Evolutionary conservation across 306 rosid genomes (phyloP).

Genomic region (Myrica gale): DNA sequence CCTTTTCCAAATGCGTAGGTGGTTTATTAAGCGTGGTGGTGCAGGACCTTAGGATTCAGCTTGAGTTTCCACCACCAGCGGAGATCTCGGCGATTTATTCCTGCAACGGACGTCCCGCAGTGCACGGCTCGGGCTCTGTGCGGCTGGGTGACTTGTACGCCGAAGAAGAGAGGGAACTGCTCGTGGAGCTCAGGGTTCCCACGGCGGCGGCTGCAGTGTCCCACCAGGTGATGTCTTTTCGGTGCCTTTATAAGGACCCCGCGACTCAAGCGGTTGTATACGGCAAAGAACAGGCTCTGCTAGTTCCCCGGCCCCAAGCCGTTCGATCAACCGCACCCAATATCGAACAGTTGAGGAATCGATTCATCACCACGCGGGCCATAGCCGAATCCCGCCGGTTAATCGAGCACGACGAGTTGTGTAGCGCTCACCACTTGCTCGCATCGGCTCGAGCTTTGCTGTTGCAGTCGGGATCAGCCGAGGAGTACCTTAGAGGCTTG

Average conservation of each 20-base stretch:
- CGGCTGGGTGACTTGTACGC: conserved; percentile 83
- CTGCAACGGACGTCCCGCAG: conserved; percentile 51
- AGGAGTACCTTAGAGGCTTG: conserved; percentile 47
- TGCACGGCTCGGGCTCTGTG: conserved; percentile 49
- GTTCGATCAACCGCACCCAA: conserved; percentile 31
- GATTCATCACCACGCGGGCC: conserved; percentile 64
- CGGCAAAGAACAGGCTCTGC: conserved; percentile 54
- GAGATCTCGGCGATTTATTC: conserved; percentile 64
- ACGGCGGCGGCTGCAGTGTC: conserved; percentile 25
- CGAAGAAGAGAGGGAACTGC: conserved; percentile 68
- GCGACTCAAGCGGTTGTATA: conserved; percentile 60
- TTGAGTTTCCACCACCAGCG: conserved; percentile 47
- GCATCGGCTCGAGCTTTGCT: conserved; percentile 67
- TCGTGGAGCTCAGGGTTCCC: conserved; percentile 63
- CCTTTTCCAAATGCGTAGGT: conserved; percentile 69
- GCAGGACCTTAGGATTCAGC: conserved; percentile 65
- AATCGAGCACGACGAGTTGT: conserved; percentile 45
- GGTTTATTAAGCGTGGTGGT: conserved; percentile 70
- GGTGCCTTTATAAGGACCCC: conserved; percentile 73
- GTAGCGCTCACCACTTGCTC: conserved; percentile 62
- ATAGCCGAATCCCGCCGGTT: conserved; percentile 68
- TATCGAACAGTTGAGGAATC: conserved; percentile 48
- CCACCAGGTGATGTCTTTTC: conserved; percentile 63
- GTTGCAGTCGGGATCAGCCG: conserved; percentile 42
- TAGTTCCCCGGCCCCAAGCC: conserved; percentile 44